phyloP scores from a whole-genome alignment of 148 eudicot genomes.

The Oxyria digyna region DNA sequence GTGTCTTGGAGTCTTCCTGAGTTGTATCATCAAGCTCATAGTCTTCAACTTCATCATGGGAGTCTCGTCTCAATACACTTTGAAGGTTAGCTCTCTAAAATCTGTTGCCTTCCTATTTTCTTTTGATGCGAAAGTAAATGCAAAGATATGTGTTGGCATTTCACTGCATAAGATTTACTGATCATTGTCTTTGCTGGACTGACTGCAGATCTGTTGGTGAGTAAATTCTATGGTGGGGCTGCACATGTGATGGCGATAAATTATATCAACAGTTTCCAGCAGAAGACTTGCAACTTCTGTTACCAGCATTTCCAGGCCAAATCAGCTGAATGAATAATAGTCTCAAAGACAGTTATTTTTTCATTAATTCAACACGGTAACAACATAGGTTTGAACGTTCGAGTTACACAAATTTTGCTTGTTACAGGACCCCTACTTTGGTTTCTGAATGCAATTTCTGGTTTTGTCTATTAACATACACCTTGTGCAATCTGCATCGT shows the following conservation, averaged over 20 bases:
- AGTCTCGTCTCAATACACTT: background rate
- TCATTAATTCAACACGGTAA: constrained; percentile 8
- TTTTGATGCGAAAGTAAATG: background rate
- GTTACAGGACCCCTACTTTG: constrained; percentile 1
- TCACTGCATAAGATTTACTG: no score
- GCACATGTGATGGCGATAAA: background rate
- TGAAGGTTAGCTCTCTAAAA: constrained; percentile 2
- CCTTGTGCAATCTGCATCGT: background rate
- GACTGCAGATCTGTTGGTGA: background rate
- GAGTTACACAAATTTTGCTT: constrained; percentile 1
- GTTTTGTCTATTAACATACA: background rate
- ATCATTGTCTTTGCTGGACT: background rate
- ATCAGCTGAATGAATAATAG: constrained; percentile 8
- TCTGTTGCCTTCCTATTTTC: background rate
- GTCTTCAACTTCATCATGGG: background rate
- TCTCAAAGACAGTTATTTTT: constrained; percentile 5
- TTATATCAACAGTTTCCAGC: background rate
- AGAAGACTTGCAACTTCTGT: background rate
- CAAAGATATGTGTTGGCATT: background rate
- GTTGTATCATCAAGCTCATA: background rate
- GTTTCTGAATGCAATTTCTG: constrained; percentile 6
- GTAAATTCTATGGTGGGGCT: background rate
- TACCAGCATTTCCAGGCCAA: constrained; percentile 3
- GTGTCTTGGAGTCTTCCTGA: background rate
- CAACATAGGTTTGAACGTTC: constrained; percentile 3